These are phyloP conservation scores for Leucoagaricus sp. DNA, from an alignment of 1,284 basidiomycete genomes.

Conservation along the genomic window DNA sequence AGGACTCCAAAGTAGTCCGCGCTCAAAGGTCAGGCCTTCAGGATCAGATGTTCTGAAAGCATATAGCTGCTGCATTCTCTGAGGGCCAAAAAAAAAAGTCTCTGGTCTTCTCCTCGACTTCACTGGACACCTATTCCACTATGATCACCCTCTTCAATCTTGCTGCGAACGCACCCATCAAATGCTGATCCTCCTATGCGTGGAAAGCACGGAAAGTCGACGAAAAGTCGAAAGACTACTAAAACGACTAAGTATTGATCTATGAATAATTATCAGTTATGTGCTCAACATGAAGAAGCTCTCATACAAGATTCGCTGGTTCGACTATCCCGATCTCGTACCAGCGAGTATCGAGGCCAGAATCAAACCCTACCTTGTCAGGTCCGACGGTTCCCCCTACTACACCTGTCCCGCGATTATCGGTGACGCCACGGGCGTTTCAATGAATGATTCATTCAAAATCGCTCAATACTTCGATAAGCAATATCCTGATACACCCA, in stretches of 20 bases:
- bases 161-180: slow-evolving; percentile 12
- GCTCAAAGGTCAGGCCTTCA: too few species aligned
- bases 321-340: slow-evolving; percentile 43
- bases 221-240: neutral
- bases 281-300: slow-evolving; percentile 41
- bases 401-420: slow-evolving; percentile 36
- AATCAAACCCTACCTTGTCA: neutral
- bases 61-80: neutral
- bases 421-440: slow-evolving; percentile 29
- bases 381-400: slow-evolving; percentile 12
- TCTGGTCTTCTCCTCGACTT: neutral
- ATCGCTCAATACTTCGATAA: slow-evolving; percentile 42
- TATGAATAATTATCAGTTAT: slow-evolving; percentile 23
- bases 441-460: slow-evolving; percentile 35
- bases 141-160: slow-evolving; percentile 31
- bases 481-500: slow-evolving; percentile 35
- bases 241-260: neutral
- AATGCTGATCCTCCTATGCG: slow-evolving; percentile 3
- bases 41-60: neutral
- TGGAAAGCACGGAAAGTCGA: slow-evolving; percentile 24
- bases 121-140: neutral
- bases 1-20: too few species aligned
- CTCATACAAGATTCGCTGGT: slow-evolving; percentile 39
- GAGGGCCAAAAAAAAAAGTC: neutral
- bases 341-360: neutral